Evolutionary conservation across 2,329 filamentous ascomycete species (phyloP), one percentile per base, ranked within the genome.

Genomic region (Claviceps monticola): DNA sequence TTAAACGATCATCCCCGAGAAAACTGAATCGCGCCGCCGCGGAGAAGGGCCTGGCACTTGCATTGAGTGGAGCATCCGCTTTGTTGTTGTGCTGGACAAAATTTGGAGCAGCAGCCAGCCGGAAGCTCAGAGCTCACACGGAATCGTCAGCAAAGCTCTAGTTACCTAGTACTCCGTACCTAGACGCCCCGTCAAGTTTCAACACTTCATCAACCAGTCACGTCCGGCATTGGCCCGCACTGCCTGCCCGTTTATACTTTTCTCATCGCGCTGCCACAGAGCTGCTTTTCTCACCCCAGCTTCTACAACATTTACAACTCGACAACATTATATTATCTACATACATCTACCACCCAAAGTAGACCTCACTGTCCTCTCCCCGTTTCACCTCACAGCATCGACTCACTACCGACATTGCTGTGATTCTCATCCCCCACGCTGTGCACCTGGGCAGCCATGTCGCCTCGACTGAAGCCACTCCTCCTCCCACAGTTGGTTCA

Each of bases 381-480:
- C 14, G 17, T 34, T 3, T 21, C 13, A n/a, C 14, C 37, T 21
- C 48, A 26, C 23, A 44, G 21, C 34, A 29, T 9, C 16, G 34
- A 14, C 26, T 8, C 26, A 21, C 48, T n/a, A 49, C 47, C n/a
- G 48, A 26, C 46, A 48, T 44, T 21, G 41, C 49, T 46, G 41
- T 51, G 41, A 36, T 38, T 39, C 45, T 41, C 49, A 43, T 46
- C 42, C 52, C 39, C 13, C 14, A 50, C 50, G 43, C 50, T 48
- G 50, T 45, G 53, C 43, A 34, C 29, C 29, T 34, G 9, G 29
- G 29, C 43, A 37, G 50, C 42, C 46, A 52, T 54, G 53, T 49
- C 50, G 43, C 50, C 46, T 21, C 46, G 29, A 50, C 50, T 54
- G n/a, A 54, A 54, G 39, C 53, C 53, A 42, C 50, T 54, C 29